Conservation (phyloP, 140 eudicot species). For the Senecio squalidus region DNA sequence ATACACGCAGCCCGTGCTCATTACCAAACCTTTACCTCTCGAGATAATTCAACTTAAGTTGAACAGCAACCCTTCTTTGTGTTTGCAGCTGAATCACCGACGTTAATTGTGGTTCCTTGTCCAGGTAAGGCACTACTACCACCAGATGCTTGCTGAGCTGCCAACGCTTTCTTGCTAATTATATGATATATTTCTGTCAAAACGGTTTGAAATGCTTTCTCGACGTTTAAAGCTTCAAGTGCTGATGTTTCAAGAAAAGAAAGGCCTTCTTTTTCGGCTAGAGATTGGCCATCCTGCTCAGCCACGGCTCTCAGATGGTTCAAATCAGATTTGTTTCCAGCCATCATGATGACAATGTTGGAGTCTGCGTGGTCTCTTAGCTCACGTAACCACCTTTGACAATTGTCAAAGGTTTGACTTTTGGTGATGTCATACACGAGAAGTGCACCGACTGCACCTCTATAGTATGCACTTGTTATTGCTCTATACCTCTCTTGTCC, state of each 20-base stretch:
- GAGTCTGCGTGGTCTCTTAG: constrained; percentile 50
- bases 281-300: constrained; percentile 36
- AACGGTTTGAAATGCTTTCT: constrained; percentile 38
- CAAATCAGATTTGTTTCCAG: constrained; percentile 45
- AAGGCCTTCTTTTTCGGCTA: constrained; percentile 49
- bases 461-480: constrained; percentile 85
- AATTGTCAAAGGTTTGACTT: constrained; percentile 71
- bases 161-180: constrained; percentile 47
- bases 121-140: constrained; percentile 48
- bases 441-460: constrained; percentile 94
- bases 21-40: constrained; percentile 14
- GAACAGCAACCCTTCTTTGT: constrained; percentile 75
- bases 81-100: constrained; percentile 55
- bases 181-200: constrained; percentile 35
- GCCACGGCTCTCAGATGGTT: constrained; percentile 40
- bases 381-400: constrained; percentile 44
- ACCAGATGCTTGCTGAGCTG: constrained; percentile 63
- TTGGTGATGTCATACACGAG: constrained; percentile 90
- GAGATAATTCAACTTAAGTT: constrained; percentile 34
- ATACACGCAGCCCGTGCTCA: background rate
- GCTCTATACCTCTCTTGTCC: constrained; percentile 96
- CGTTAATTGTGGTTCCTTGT: constrained; percentile 81
- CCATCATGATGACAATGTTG: constrained; percentile 52
- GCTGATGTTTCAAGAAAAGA: constrained; percentile 87
- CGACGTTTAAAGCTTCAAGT: constrained; percentile 41